Evolutionary conservation across 164 flowering plant species (phyloP).

Genomic region (Nymphaea colorata): DNA sequence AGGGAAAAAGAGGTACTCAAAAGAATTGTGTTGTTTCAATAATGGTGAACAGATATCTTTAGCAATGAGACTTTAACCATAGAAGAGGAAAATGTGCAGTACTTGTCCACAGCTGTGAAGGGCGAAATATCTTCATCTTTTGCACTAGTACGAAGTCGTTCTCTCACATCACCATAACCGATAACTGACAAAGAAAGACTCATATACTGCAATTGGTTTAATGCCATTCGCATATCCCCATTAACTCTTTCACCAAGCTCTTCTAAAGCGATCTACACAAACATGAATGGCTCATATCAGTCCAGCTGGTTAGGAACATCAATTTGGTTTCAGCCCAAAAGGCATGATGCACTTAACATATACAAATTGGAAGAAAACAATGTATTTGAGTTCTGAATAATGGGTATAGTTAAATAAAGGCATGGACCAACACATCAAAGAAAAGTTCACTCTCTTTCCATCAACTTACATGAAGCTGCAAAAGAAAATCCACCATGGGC

Average conservation of each 20-base stretch:
- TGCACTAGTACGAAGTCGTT: conserved; percentile 76
- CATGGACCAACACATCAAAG: no score
- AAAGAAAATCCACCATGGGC: neutral
- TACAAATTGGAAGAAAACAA: neutral
- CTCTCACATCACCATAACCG: conserved; percentile 76
- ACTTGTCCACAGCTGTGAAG: conserved; percentile 97
- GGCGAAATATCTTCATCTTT: conserved; percentile 99
- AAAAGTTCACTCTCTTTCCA: no score
- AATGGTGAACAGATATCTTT: no score
- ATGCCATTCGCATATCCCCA: conserved; percentile 97
- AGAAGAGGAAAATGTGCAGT: conserved; percentile 13
- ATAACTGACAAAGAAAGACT: conserved; percentile 77
- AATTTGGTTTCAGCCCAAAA: neutral
- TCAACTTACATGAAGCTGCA: neutral
- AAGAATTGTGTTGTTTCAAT: no score
- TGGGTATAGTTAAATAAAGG: no score
- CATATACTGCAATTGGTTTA: conserved; percentile 92
- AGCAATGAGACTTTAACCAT: neutral
- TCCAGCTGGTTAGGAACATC: neutral
- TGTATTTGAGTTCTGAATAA: neutral
- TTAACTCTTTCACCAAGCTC: conserved; percentile 91
- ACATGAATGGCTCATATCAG: neutral
- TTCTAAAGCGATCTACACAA: conserved; percentile 74
- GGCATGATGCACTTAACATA: neutral
- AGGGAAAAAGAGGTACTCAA: neutral